Conservation (phyloP, 495 filamentous ascomycete species). For the Tetracladium setigerum region DNA sequence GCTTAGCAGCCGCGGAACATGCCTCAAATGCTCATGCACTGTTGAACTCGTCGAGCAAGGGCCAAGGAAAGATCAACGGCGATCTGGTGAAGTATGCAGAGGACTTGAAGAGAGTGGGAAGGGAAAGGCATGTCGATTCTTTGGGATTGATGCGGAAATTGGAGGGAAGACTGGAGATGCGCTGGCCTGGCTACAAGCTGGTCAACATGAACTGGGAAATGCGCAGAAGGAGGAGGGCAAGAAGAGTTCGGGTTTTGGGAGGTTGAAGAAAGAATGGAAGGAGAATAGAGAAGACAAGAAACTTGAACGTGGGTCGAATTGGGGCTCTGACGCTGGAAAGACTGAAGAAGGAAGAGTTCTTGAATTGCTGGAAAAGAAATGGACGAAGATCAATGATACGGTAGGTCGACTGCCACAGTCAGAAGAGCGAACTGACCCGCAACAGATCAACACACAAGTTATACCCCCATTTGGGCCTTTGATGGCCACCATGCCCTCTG, state of each 20-base stretch:
- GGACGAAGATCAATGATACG: conserved; percentile 88
- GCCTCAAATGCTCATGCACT: conserved; percentile 52
- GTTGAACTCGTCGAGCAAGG: conserved; percentile 26
- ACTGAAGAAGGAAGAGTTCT: conserved; percentile 80
- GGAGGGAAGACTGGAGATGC: conserved; percentile 71
- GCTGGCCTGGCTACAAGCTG: conserved; percentile 76
- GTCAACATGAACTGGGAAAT: conserved; percentile 61
- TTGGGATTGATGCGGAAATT: conserved; percentile 82
- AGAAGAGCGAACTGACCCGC: background rate
- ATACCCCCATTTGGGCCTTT: conserved; percentile 64
- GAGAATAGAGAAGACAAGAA: conserved; percentile 62
- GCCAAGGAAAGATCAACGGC: conserved; percentile 46
- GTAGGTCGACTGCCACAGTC: conserved; percentile 39
- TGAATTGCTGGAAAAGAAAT: conserved; percentile 81
- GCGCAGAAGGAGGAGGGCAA: conserved; percentile 24
- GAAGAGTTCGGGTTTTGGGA: conserved; percentile 49
- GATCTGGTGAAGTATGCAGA: conserved; percentile 61
- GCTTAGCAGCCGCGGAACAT: conserved; percentile 68
- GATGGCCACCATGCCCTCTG: conserved; percentile 71
- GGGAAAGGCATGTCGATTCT: conserved; percentile 79
- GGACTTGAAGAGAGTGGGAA: conserved; percentile 63
- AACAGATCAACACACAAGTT: conserved; percentile 72
- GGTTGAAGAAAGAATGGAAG: conserved; percentile 63
- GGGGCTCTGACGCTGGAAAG: conserved; percentile 77
- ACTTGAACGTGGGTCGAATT: conserved; percentile 59